Evolutionary conservation across 257 asterid genomes (phyloP).

Genomic region (Coffea eugenioides): DNA sequence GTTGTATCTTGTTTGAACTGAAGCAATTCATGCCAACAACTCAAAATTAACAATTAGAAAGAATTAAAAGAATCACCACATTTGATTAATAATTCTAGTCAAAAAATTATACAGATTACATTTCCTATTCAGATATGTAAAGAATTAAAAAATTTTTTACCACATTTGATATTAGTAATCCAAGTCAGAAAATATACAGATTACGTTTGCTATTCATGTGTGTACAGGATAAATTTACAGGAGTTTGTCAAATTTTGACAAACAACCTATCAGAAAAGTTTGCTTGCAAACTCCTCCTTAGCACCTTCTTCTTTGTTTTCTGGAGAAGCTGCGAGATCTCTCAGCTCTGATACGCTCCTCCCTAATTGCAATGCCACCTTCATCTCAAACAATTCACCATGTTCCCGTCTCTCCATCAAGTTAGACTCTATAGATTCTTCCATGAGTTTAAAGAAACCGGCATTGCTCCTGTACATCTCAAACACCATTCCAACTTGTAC

Average conservation of each 20-base stretch:
- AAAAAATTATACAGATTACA: too few relatives aligned
- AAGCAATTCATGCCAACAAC: too few relatives aligned
- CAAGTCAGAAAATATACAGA: not conserved
- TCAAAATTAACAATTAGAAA: too few relatives aligned
- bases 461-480: slow-evolving; percentile 74
- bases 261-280: slow-evolving; percentile 38
- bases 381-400: slow-evolving; percentile 61
- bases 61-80: too few relatives aligned
- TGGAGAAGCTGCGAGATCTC: slow-evolving; percentile 39
- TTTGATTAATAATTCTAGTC: too few relatives aligned
- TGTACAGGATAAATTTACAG: not conserved
- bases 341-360: slow-evolving; percentile 63
- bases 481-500: slow-evolving; percentile 85
- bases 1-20: too few relatives aligned
- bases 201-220: not conserved
- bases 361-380: slow-evolving; percentile 71
- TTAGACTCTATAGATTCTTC: slow-evolving; percentile 54
- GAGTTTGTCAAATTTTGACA: too few relatives aligned
- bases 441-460: slow-evolving; percentile 66
- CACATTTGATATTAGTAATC: too few relatives aligned
- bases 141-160: not conserved
- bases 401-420: slow-evolving; percentile 50
- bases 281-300: slow-evolving; percentile 59
- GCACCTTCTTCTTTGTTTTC: not conserved
- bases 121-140: not conserved